Percentiles rank a stretch among this genome's conserved stretches.
Evolutionary conservation across 1,284 basidiomycete genomes (phyloP).

Genomic region (Puccinia brachypodii): DNA sequence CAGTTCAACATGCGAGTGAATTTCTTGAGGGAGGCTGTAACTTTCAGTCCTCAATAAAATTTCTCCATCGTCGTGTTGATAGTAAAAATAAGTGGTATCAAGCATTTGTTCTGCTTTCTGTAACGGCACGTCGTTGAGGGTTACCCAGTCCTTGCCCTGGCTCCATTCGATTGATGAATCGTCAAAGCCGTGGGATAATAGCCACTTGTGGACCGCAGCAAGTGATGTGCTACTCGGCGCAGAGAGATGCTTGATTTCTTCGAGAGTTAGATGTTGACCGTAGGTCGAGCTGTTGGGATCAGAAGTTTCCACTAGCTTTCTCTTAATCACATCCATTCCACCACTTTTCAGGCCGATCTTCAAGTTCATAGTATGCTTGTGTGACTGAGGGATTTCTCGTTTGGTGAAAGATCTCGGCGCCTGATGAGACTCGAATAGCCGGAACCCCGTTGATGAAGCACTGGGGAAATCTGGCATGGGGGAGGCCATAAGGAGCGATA

Average conservation of each 20-base stretch:
- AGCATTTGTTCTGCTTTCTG: constrained; percentile 33
- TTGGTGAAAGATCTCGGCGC: constrained; percentile 21
- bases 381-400: background rate
- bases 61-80: constrained; percentile 19
- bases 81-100: constrained; percentile 18
- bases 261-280: constrained; percentile 14
- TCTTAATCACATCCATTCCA: background rate
- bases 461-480: constrained; percentile 7
- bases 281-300: background rate
- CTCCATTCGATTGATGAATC: constrained; percentile 7
- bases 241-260: background rate
- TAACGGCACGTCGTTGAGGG: background rate
- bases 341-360: constrained; percentile 22
- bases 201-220: background rate
- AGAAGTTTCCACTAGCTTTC: constrained; percentile 4
- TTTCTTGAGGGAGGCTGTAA: constrained; percentile 21
- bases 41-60: constrained; percentile 18
- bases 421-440: constrained; percentile 20
- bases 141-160: constrained; percentile 25
- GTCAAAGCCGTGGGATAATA: constrained; percentile 13
- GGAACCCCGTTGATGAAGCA: background rate
- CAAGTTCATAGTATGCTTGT: constrained; percentile 10
- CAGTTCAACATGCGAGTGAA: constrained; percentile 27
- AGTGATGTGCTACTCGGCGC: background rate
- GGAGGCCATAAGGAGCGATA: background rate